Evolutionary conservation across 352 stramenopile genomes (phyloP), one percentile per base, ranked within the genome.

Genomic region (Pythium coloratum): DNA sequence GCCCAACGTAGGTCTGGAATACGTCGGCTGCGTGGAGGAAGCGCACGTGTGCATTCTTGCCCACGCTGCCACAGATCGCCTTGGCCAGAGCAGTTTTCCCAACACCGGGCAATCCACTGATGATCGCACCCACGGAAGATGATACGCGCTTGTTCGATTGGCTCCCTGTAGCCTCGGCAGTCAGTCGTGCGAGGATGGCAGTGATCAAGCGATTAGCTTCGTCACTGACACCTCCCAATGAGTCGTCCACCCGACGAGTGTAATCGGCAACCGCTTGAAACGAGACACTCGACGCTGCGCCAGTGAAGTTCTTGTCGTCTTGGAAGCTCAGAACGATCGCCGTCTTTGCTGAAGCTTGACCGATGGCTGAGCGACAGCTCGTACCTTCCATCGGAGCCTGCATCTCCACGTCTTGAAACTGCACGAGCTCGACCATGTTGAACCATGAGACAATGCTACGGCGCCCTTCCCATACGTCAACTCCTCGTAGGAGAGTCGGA

Each of bases 1-100:
- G 92, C 34, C 97, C 97, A 14, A 96, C 90, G 49, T 84, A 88
- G 50, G 97, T 98, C 38, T 96, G 91, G 63, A 99, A 98, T 30
- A 99, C 89, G 71, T 99, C 95, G 0, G 96, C 90, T 3, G 94
- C 97, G 50, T 87, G 78, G 18, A 95, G 44, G 26, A 84, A 89
- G 30, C 73, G 72, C 13, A 77, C 66, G 5, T 70, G 70, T 42
- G 92, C 76, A 5, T 66, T 66, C 6, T 89, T 36, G 33, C 46
- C 62, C 13, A 71, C 4, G n/a, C 28, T 58, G 14, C 77, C 72
- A 42, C 72, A 83, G 36, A 91, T 69, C 0, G 59, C 72, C 42
- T 80, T 86, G 10, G 74, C 71, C 18, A 96, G 61, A 3, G 60
- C 67, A 0, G 86, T 92, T 62, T 96, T 96, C 50, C 88, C 88